Conservation (phyloP, 495 filamentous ascomycete genomes). For the Eremomyces bilateralis region DNA sequence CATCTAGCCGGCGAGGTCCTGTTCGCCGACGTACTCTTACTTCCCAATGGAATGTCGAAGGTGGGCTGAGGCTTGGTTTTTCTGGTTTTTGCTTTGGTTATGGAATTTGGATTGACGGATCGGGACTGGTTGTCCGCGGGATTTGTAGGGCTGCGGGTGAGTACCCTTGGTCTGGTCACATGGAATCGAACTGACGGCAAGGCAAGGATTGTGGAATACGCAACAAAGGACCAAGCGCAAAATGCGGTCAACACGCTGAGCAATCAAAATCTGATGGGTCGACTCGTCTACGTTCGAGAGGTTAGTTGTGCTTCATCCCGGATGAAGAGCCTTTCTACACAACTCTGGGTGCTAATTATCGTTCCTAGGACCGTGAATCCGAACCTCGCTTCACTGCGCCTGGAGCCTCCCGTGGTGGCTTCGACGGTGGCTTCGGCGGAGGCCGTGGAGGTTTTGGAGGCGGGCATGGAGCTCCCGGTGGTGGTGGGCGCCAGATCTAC, state of each 20-base stretch:
- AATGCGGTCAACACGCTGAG: constrained; percentile 92
- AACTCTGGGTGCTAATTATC: neutral
- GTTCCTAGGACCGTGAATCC: constrained; percentile 57
- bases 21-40: constrained; percentile 97
- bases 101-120: constrained; percentile 99
- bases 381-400: constrained; percentile 75
- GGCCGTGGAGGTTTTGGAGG: constrained; percentile 28
- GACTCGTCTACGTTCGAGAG: constrained; percentile 95
- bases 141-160: constrained; percentile 99
- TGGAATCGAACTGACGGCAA: neutral
- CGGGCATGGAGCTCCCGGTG: constrained; percentile 25
- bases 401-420: constrained; percentile 25
- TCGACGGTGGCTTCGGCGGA: constrained; percentile 21
- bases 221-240: constrained; percentile 96
- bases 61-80: constrained; percentile 82
- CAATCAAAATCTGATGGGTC: constrained; percentile 96
- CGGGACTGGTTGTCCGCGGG: constrained; percentile 66
- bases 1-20: constrained; percentile 87
- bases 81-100: constrained; percentile 40
- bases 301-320: constrained; percentile 34
- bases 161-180: constrained; percentile 15
- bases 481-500: constrained; percentile 74
- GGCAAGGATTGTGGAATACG: constrained; percentile 97
- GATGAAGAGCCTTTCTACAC: constrained; percentile 15
- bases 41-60: constrained; percentile 99